phyloP scores from a whole-genome alignment of 495 filamentous ascomycete species.

The Penicillium waksmanii region DNA sequence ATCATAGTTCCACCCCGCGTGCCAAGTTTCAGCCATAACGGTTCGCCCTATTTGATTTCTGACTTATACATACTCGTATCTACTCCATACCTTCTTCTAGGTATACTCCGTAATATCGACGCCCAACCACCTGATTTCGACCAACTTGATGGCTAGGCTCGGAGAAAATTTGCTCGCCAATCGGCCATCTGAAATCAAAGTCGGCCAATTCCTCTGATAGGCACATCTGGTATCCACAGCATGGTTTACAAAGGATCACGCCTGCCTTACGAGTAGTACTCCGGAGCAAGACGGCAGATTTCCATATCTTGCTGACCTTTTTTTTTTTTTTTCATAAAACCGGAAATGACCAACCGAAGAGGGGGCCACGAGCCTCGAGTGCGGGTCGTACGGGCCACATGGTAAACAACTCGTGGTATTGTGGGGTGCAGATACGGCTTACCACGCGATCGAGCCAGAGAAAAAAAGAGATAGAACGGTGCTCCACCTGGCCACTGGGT shows the following conservation, averaged over 20 bases:
- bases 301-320: constrained; percentile 4
- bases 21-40: not conserved
- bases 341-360: constrained; percentile 20
- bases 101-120: not conserved
- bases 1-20: not conserved
- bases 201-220: constrained; percentile 9
- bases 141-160: not conserved
- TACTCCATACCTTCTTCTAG: not conserved
- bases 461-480: not conserved
- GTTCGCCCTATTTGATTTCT: not conserved
- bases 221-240: constrained; percentile 14
- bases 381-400: constrained; percentile 3
- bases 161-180: constrained; percentile 17
- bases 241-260: constrained; percentile 15
- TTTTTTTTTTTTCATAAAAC: constrained; percentile 18
- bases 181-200: constrained; percentile 16
- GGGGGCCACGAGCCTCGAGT: constrained; percentile 8
- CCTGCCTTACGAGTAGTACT: constrained; percentile 29
- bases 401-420: constrained; percentile 7
- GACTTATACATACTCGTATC: not conserved
- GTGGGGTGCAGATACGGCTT: constrained; percentile 9
- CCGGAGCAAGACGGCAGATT: constrained; percentile 11
- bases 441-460: not conserved
- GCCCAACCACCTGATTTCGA: not conserved
- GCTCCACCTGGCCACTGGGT: not conserved